Base-by-base conservation (phyloP, 2,329 filamentous ascomycete genomes). In the Penicillium sp. region DNA sequence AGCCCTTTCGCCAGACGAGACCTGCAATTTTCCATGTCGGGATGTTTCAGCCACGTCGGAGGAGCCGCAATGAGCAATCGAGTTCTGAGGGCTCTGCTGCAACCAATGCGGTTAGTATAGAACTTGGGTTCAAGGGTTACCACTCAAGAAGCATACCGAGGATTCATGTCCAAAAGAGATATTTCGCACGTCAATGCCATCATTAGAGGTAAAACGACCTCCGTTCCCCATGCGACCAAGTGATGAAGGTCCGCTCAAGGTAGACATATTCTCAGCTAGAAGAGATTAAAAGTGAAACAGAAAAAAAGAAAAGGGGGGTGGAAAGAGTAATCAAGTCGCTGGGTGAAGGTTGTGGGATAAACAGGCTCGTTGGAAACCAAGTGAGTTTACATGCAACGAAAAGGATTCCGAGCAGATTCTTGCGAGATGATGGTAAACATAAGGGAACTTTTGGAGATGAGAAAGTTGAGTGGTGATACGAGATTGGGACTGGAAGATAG, bases 11-110 rank as follows among this genome's bases (percentile, higher is more conserved):
- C 48, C 57, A 31, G 58, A 42, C 10, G 59, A 51, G 36, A 60
- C 59, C 48, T 73, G 70, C 12, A 68, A 57, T 44, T 71, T 72
- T 36, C 68, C 72, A 50, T 73, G 60, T 38, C 70, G 76, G 14
- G 69, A 71, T 12, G 64, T 67, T 42, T 70, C 63, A n/a, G 73
- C 52, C 26, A 68, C 66, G 54, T 72, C 69, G 4, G 71, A 64
- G 31, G 66, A 58, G 46, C 64, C 64, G 30, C 62, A 66, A 40
- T 62, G 64, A 28, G 56, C 56, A 53, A 56, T 62, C 25, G 55
- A 55, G 52, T 69, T 65, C 48, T 71, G 71, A 28, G 59, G 55
- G 43, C 60, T 60, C 67, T 72, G 19, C 5, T 16, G 40, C 25
- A 35, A 48, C 9, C n/a, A 44, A 31, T 17, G 41, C 26, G 12